Evolutionary conservation across 192 early-diverging fungal genomes (phyloP), one percentile per base, ranked within the genome.

Genomic region (Lunasporangiospora selenospora): DNA sequence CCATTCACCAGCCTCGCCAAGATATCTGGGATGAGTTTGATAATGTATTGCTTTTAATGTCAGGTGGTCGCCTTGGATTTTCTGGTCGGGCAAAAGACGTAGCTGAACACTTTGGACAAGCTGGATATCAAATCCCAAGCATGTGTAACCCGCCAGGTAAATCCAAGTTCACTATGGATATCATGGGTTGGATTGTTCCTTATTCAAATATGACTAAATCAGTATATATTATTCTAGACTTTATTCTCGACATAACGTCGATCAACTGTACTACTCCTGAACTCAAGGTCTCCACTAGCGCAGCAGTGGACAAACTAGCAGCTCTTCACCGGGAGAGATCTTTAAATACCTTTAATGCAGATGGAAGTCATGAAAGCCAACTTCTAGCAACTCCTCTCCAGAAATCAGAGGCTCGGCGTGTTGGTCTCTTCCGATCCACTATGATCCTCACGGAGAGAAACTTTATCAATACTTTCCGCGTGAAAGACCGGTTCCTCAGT

Each of bases 1-100:
- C 90, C n/a, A 91, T 96, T 54, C 93, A 96, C 69, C 93, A 95
- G 77, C 93, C 94, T 11, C 80, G 83, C 40, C 84, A 81, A 2
- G 85, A 90, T 39, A 83, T 92, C 36, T 94, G 86, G 76, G 66
- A 80, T 15, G 67, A 86, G 37, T 94, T 96, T 75, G 91, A 95
- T 80, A 82, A 89, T 53, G 81, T 94, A 12, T 66, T 92, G 42
- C 62, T 95, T 40, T 69, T 94, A 29, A 65, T 86, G 43, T 76
- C 65, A 32, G 93, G 92, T 6, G 51, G 61, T 7, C 23, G 61
- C 1, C 30, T 46, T 10, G 61, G 42, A 4, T 63, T 37, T 26
- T 16, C 61, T 3, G 61, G 61, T 18, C 30, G 27, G 19, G 41
- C 61, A 0, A 26, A 37, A 1, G 19, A 53, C 31, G 49, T 36